Base-by-base conservation (phyloP, 495 filamentous ascomycete genomes). In the Hyaloscypha variabilis region DNA sequence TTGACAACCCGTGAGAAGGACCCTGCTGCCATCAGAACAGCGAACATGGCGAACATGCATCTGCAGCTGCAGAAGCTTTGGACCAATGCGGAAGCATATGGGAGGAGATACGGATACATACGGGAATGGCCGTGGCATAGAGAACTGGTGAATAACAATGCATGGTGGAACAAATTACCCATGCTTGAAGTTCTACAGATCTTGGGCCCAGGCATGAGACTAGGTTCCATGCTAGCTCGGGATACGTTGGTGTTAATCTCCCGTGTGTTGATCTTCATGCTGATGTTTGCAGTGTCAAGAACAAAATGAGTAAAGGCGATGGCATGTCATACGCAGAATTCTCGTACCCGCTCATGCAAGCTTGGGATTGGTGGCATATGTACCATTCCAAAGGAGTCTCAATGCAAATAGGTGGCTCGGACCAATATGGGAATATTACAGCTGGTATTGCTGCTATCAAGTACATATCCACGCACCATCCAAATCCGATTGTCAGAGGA, bases 241-340 rank as follows among this genome's bases (percentile, higher is more conserved):
- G 94, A 98, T 65, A 96, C 93, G 90, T 94, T 73, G 85, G 91
- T 87, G 59, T 30, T 4, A 39, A 5, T 25, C 8, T 24, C 17
- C 10, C 4, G 14, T 17, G 11, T 46, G 19, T 46, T 4, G 39
- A 1, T 14, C 13, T 17, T 17, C 17, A 36, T 46, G 39, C 28
- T 30, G 17, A 67, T 29, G 6, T 49, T 25, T 49, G 6, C 51
- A 94, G 92, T 25, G 95, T 97, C 60, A 95, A 91, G 75, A 89
- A 82, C 14, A 90, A 90, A 63, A 84, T 98, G 84, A 79, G 80
- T 26, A 87, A 85, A 25, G 91, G 91, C 0, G 90, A 94, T 58
- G 95, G 95, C 60, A 92, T 99, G 87, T 95, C 94, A 10, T 91
- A 94, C 69, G 88, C 91, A 23, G 95, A 99, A 76, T 97, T 99